Evolutionary conservation across 257 asterid genomes (phyloP), one percentile per base, ranked within the genome.

Genomic region (Lavandula angustifolia): DNA sequence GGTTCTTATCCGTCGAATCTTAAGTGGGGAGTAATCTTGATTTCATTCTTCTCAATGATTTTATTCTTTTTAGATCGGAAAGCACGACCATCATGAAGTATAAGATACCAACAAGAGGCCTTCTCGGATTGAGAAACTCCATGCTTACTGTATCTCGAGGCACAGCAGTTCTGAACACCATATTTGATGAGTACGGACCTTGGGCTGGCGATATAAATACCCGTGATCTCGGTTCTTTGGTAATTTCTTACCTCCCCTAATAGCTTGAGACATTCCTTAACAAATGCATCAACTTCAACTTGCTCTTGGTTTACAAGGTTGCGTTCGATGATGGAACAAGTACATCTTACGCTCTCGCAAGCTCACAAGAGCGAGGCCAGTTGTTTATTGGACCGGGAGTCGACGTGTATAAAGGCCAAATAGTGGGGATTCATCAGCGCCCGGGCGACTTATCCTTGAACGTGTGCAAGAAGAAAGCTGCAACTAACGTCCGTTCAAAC

Each of bases 171-270:
- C 87, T 94, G 75, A 87, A 94, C 70, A 94, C 99, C 5, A 77
- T 94, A 70, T 94, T 94, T 58, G 96, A 94, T 40, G 83, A 87
- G 72, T 94, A 90, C 60, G 99, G 95, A 34, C 79, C 95, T 44
- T 87, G 96, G 97, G 97, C 97, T 34, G 99, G 99, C 48, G 97
- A 90, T 70, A 87, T 94, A 69, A 82, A 69, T 66, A 94, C 99
- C 60, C 99, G 99, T 47, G 99, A 90, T 80, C 87, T 32, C 37
- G 99, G 99, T 64, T 90, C 99, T 32, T 81, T 94, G 95, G 99
- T 94, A 90, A 79, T 66, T 42, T 56, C 54, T 9, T 6, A 35
- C 42, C 66, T 54, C 7, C n/a, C 31, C 41, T 50, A 18, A 37
- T 37, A 37, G 7, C 8, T 37, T 3, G 33, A 27, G 46, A 34